Percentiles rank a stretch among this genome's conserved stretches.
phyloP scores from a whole-genome alignment of 371 early-diverging fungal genomes.

The Mucor circinelloides region DNA sequence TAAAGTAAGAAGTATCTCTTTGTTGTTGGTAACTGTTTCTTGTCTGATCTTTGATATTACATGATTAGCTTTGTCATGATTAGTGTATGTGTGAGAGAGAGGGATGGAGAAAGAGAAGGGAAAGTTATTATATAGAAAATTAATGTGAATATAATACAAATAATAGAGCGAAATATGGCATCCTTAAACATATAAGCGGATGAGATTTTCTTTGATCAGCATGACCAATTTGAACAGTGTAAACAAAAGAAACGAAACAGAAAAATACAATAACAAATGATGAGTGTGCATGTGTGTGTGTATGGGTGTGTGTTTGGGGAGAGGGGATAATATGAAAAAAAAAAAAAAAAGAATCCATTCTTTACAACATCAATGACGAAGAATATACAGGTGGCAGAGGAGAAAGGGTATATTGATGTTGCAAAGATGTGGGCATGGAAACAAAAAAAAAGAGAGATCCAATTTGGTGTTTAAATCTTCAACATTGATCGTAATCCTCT shows the following conservation, averaged over 20 bases:
- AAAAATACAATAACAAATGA: conserved; percentile 2
- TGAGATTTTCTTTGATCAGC: neutral
- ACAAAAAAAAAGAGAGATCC: neutral
- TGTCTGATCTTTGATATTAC: neutral
- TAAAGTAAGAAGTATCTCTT: neutral
- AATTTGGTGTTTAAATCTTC: conserved; percentile 28
- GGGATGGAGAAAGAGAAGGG: neutral
- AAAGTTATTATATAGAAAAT: neutral
- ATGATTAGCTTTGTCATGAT: neutral
- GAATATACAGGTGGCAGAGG: neutral
- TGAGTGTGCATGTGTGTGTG: neutral
- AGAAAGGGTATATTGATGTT: conserved; percentile 3
- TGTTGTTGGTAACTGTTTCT: neutral
- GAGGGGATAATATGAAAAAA: neutral
- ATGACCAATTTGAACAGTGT: neutral
- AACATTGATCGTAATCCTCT: conserved; percentile 45
- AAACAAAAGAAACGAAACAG: neutral
- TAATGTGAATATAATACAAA: neutral
- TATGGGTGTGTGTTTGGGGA: neutral
- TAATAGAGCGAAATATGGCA: neutral
- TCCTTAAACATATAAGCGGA: conserved; percentile 18
- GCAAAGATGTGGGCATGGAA: neutral
- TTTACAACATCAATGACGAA: neutral
- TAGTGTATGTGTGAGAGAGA: neutral
- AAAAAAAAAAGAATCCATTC: conserved; percentile 9